Conservation (phyloP, 495 filamentous ascomycete genomes). For the Aspergillus egyptiacus region DNA sequence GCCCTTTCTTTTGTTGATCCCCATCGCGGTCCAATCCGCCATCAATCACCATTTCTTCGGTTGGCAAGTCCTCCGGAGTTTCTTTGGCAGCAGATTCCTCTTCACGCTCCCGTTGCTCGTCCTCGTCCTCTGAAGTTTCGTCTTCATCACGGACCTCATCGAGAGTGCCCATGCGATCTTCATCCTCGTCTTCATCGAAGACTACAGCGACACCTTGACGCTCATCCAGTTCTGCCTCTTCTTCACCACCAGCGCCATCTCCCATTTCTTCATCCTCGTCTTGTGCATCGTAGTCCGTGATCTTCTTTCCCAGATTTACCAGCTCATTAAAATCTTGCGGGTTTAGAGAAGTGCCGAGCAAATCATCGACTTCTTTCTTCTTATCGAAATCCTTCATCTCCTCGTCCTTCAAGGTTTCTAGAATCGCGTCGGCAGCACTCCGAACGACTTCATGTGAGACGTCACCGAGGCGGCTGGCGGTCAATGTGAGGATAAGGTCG, state of each 20-base stretch:
- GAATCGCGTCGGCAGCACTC: constrained; percentile 88
- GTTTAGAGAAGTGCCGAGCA: constrained; percentile 73
- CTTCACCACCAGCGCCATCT: constrained; percentile 51
- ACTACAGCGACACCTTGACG: constrained; percentile 95
- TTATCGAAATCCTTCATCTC: constrained; percentile 97
- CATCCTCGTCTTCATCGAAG: constrained; percentile 91
- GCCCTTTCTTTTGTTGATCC: constrained; percentile 47
- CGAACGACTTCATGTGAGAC: constrained; percentile 86
- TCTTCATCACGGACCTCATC: constrained; percentile 79
- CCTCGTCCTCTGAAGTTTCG: constrained; percentile 63
- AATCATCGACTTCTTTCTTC: constrained; percentile 94
- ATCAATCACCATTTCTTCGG: constrained; percentile 78
- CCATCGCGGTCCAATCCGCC: constrained; percentile 42
- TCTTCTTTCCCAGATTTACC: constrained; percentile 96
- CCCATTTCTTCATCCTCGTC: constrained; percentile 92
- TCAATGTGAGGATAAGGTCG: constrained; percentile 87
- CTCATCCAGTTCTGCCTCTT: constrained; percentile 76
- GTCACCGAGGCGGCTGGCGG: constrained; percentile 82
- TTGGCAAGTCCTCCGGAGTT: constrained; percentile 39
- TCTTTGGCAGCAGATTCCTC: constrained; percentile 48
- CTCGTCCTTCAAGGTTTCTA: constrained; percentile 92
- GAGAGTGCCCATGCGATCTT: constrained; percentile 65
- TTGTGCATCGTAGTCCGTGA: constrained; percentile 96
- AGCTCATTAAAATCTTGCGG: constrained; percentile 95
- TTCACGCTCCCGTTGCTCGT: constrained; percentile 45